Conservation (phyloP, 148 eudicot species). For the Camellia japonica region DNA sequence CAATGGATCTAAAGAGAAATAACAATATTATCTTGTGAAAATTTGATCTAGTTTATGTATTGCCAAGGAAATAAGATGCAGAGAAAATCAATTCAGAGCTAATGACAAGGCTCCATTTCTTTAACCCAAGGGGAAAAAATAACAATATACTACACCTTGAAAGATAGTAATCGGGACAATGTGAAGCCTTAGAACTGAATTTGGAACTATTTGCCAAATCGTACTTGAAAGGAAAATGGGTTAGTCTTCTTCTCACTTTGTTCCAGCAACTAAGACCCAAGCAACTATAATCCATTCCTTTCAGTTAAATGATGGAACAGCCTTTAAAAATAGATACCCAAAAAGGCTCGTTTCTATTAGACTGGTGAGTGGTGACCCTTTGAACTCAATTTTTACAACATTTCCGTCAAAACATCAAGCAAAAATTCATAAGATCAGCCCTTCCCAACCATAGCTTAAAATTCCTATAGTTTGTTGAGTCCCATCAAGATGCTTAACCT, state of each 20-base stretch:
- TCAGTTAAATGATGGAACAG: background rate
- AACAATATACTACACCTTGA: background rate
- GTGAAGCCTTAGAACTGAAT: background rate
- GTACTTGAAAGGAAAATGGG: background rate
- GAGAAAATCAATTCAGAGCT: background rate
- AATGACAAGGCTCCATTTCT: background rate
- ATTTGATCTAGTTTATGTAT: background rate
- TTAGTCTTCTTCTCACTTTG: background rate
- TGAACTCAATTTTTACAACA: background rate
- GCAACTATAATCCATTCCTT: background rate
- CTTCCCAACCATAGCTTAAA: background rate
- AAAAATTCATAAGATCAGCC: background rate
- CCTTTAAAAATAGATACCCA: background rate
- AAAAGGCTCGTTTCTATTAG: background rate
- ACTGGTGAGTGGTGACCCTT: background rate
- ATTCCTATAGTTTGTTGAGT: background rate
- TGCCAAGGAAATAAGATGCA: background rate
- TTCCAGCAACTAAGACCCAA: background rate
- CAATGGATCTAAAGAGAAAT: no score
- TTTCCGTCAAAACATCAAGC: background rate
- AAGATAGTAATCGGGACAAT: background rate
- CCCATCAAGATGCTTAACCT: background rate
- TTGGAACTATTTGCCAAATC: background rate
- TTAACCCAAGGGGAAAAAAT: background rate
- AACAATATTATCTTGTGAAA: background rate